Evolutionary conservation across 257 asterid genomes (phyloP).

Genomic region (Ilex asprella): DNA sequence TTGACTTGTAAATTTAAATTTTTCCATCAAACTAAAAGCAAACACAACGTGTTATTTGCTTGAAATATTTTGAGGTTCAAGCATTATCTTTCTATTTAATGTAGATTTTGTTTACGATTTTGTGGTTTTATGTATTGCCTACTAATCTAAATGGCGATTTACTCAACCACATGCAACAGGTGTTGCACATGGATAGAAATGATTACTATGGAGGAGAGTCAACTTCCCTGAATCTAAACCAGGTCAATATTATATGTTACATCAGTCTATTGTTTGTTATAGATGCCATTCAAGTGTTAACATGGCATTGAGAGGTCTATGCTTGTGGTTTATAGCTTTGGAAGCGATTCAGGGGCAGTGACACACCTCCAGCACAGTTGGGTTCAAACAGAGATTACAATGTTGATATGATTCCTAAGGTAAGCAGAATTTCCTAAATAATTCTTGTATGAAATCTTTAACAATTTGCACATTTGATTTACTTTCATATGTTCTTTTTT

Average conservation of each 20-base stretch:
- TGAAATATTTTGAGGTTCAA: too few relatives aligned
- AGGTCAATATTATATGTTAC: not conserved
- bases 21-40: too few relatives aligned
- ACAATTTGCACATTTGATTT: not conserved
- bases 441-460: not conserved
- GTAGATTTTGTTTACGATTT: too few relatives aligned
- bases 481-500: too few relatives aligned
- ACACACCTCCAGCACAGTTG: slow-evolving; percentile 70
- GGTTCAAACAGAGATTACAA: slow-evolving; percentile 93
- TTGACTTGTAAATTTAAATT: too few relatives aligned
- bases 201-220: slow-evolving; percentile 4
- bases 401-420: slow-evolving; percentile 98
- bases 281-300: not conserved
- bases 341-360: slow-evolving; percentile 91
- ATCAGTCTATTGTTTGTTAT: not conserved
- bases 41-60: too few relatives aligned
- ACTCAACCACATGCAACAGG: not conserved
- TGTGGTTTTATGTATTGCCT: too few relatives aligned
- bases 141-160: not conserved
- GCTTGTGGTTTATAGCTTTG: slow-evolving; percentile 36
- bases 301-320: not conserved
- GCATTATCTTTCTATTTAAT: too few relatives aligned
- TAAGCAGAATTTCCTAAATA: slow-evolving; percentile 4
- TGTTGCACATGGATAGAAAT: slow-evolving; percentile 1
- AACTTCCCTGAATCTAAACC: not conserved